These are phyloP conservation scores for Haplosporangium gracile DNA, from an alignment of 192 early-diverging fungal genomes.

Conservation along the genomic window DNA sequence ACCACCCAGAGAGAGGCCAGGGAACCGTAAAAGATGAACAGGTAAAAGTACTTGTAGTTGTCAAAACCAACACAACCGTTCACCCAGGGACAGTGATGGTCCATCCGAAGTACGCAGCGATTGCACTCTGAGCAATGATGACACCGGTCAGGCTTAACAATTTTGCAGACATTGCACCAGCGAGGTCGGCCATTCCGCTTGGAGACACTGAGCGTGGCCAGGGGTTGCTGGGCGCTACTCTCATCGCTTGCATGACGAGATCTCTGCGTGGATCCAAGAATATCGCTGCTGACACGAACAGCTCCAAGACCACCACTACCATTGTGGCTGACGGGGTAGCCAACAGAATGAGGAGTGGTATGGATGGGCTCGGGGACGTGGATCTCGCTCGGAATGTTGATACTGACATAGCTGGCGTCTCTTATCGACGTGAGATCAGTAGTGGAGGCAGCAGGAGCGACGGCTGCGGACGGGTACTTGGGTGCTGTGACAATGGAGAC, in stretches of 20 bases:
- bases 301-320: neutral
- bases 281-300: slow-evolving; percentile 5
- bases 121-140: slow-evolving; percentile 69
- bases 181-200: slow-evolving; percentile 35
- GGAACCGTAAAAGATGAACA: slow-evolving; percentile 62
- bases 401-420: neutral
- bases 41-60: slow-evolving; percentile 66
- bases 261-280: neutral
- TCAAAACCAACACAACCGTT: slow-evolving; percentile 67
- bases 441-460: slow-evolving; percentile 5
- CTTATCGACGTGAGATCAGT: neutral
- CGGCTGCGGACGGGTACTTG: slow-evolving; percentile 14
- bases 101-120: slow-evolving; percentile 67
- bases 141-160: slow-evolving; percentile 65
- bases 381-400: neutral
- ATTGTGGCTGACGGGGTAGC: neutral
- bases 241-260: slow-evolving; percentile 11
- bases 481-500: slow-evolving; percentile 15
- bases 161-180: slow-evolving; percentile 53
- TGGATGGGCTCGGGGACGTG: neutral
- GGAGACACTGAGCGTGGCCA: slow-evolving; percentile 32
- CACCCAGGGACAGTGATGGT: slow-evolving; percentile 64
- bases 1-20: slow-evolving; percentile 56
- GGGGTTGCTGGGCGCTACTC: neutral
- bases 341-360: neutral